phyloP scores from a whole-genome alignment of 768 basidiomycete genomes.

The Russula sp. region DNA sequence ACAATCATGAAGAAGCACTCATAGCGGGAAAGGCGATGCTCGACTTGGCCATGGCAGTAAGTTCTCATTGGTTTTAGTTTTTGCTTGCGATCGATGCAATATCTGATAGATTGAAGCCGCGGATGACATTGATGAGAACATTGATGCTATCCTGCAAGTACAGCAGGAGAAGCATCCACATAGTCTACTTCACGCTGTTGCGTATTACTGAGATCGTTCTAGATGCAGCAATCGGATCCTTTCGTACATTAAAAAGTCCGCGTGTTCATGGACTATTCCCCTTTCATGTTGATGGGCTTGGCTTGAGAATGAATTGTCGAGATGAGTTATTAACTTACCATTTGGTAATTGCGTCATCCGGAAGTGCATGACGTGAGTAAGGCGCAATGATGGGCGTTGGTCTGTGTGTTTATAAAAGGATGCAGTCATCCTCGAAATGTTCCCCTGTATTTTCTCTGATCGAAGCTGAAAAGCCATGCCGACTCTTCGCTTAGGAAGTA shows the following conservation, averaged over 20 bases:
- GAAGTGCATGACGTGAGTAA: conserved; percentile 48
- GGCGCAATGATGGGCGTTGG: conserved; percentile 42
- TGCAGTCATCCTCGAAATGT: not conserved
- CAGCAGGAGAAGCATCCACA: conserved; percentile 93
- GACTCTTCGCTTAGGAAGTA: conserved; percentile 75
- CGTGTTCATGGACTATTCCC: not conserved
- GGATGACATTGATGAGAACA: conserved; percentile 85
- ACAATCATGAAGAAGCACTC: conserved; percentile 96
- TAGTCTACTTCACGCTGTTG: conserved; percentile 83
- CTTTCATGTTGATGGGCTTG: not conserved
- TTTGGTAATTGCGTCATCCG: conserved; percentile 11
- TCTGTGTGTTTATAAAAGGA: not conserved
- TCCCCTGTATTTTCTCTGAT: not conserved
- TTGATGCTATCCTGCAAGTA: conserved; percentile 73
- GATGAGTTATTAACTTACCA: not conserved
- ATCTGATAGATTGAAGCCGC: conserved; percentile 72
- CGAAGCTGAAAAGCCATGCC: conserved; percentile 27
- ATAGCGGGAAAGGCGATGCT: conserved; percentile 95
- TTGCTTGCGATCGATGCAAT: not conserved
- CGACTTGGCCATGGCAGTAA: conserved; percentile 82
- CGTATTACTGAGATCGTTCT: conserved; percentile 61
- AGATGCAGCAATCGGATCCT: not conserved
- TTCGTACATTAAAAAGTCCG: not conserved
- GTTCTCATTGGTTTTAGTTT: conserved; percentile 32
- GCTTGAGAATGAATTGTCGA: too few relatives aligned